Evolutionary conservation across 1,139 yeast genomes (phyloP).

Genomic region (Debaryomyces psychrophilus): DNA sequence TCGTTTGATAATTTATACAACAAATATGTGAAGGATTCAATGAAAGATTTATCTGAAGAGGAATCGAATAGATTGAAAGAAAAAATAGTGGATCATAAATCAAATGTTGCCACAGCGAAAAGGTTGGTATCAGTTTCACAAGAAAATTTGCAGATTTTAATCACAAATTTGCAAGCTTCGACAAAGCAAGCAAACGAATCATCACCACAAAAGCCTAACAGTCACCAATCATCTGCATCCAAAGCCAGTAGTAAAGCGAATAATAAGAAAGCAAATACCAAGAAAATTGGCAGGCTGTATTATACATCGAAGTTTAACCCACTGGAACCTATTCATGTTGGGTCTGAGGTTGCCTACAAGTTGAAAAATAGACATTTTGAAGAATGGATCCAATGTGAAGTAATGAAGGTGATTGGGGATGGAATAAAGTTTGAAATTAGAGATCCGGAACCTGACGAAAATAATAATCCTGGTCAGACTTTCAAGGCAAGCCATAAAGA

Average conservation of each 20-base stretch:
- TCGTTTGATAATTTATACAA: slow-evolving; percentile 52
- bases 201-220: slow-evolving; percentile 14
- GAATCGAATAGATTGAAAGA: slow-evolving; percentile 46
- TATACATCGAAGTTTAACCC: slow-evolving; percentile 56
- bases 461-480: slow-evolving; percentile 84
- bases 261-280: slow-evolving; percentile 27
- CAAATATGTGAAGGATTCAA: slow-evolving; percentile 26
- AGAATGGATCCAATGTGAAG: slow-evolving; percentile 98
- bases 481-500: slow-evolving; percentile 85
- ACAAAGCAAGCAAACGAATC: slow-evolving; percentile 10
- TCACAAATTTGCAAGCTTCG: slow-evolving; percentile 23
- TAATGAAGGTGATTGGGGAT: slow-evolving; percentile 73
- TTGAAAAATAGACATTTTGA: slow-evolving; percentile 67
- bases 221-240: slow-evolving; percentile 6
- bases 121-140: slow-evolving; percentile 48
- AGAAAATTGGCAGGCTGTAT: slow-evolving; percentile 44
- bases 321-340: slow-evolving; percentile 61
- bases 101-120: slow-evolving; percentile 59
- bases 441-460: slow-evolving; percentile 97
- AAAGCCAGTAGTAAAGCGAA: slow-evolving; percentile 15
- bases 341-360: slow-evolving; percentile 88
- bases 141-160: slow-evolving; percentile 39
- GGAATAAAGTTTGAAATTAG: slow-evolving; percentile 82
- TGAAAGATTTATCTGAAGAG: slow-evolving; percentile 24
- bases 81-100: slow-evolving; percentile 53